Percentiles rank a stretch among this genome's conserved stretches.
Evolutionary conservation across 2,329 filamentous ascomycete species (phyloP).

Genomic region (Calonectria pseudoturangicola): DNA sequence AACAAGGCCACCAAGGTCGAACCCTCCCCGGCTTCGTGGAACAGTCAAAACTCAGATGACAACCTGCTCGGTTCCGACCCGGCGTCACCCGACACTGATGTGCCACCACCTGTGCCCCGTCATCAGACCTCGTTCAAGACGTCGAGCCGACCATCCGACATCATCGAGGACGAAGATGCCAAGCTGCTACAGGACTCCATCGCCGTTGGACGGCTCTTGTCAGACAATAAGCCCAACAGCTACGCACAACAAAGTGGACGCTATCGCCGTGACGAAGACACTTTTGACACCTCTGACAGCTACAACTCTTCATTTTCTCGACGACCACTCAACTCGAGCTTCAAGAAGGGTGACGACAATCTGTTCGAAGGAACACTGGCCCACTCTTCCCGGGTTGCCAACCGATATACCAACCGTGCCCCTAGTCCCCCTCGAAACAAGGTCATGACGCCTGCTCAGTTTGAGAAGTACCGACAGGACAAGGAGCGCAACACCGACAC

Average conservation of each 20-base stretch:
- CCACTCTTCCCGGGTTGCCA: conserved; percentile 60
- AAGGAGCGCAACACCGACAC: conserved; percentile 75
- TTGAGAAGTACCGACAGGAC: conserved; percentile 86
- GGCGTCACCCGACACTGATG: conserved; percentile 61
- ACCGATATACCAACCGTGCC: conserved; percentile 60
- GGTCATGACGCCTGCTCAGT: conserved; percentile 93
- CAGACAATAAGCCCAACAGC: conserved; percentile 45
- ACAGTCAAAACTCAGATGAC: conserved; percentile 69
- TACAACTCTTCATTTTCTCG: conserved; percentile 54
- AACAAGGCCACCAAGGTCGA: conserved; percentile 68
- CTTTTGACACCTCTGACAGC: conserved; percentile 45
- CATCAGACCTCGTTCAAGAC: conserved; percentile 60
- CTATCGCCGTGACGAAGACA: conserved; percentile 66
- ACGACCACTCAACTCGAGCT: conserved; percentile 54
- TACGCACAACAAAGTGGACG: conserved; percentile 46
- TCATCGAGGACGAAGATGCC: conserved; percentile 71
- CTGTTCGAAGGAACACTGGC: conserved; percentile 71
- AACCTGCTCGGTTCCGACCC: conserved; percentile 65
- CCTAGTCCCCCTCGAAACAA: conserved; percentile 75
- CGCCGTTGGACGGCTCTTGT: conserved; percentile 68
- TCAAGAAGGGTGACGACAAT: conserved; percentile 71
- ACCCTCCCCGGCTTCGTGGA: conserved; percentile 68
- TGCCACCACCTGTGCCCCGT: conserved; percentile 63
- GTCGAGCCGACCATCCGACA: conserved; percentile 60
- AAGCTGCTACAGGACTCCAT: conserved; percentile 72